Evolutionary conservation across 768 basidiomycete genomes (phyloP), one percentile per base, ranked within the genome.

Genomic region (Boletus vermiculosoides): DNA sequence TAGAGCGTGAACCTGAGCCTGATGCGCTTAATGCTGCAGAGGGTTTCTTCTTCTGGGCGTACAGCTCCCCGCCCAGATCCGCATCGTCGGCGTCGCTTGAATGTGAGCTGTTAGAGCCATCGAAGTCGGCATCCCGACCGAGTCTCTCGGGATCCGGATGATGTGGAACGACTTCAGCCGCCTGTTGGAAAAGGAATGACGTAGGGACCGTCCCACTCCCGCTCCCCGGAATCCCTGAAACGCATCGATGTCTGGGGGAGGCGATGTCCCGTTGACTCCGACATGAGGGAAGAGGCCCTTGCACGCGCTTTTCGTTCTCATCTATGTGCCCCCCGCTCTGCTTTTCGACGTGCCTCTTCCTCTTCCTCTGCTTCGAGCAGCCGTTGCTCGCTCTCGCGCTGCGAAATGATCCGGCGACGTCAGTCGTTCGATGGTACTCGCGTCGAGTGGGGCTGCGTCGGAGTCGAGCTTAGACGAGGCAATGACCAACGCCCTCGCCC

Each of bases 191-290:
- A 12, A 33, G 13, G 2, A n/a, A 31, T 4, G 52, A 4, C 5
- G 33, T 13, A 1, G 58, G 25, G 2, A 1, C 20, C 16, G 18
- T 3, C 5, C 20, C 39, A 54, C 62, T 25, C 25, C 5, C 78
- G 58, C 82, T 80, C 8, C 85, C 87, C 80, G 86, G 71, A 87
- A 88, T 0, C 85, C 86, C 63, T 89, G 86, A 56, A 90, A 88
- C 13, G 76, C 75, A 5, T 72, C 77, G 1, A 12, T 68, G 15
- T 69, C 66, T 16, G 49, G 55, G 8, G 22, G 65, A 2, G 58
- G 41, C 13, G 46, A 25, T 1, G 57, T 70, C 10, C 66, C 72
- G 39, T 73, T 76, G 2, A 78, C 64, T n/a, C n/a, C 5, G 77
- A 66, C 60, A 75, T 65, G 2, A 70, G 45, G 1, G 66, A 50